Evolutionary conservation across 2,329 filamentous ascomycete genomes (phyloP), one percentile per base, ranked within the genome.

Genomic region (Monilinia fructicola): DNA sequence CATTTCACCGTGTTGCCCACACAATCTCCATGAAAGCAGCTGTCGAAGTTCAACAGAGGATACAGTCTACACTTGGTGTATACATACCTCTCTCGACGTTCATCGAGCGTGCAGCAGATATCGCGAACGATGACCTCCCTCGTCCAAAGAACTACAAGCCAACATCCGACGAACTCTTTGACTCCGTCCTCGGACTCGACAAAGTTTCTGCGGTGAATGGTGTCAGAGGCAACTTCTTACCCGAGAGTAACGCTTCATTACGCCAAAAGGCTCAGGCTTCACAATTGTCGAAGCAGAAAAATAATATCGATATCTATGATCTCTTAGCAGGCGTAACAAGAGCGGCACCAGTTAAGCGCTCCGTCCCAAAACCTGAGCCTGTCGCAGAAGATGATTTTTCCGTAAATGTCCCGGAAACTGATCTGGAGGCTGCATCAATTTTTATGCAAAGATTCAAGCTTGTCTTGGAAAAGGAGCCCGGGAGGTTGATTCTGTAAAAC

Each of bases 401-500:
- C 73, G 81, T 99, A 62, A 88, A 83, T 38, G 93, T 96, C 26
- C 87, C 90, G 50, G 87, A 85, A 79, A 86, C 85, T 11, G 95
- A 99, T 77, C 90, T 93, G 84, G 86, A 88, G 81, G 84, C 93
- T 73, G 95, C 92, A 18, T 84, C 86, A 74, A 83, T 89, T 14
- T 99, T 97, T 80, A 79, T 99, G 70, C 90, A 94, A 79, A 87
- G 92, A 73, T 85, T 97, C 75, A 97, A 97, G 86, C 80, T 84
- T 55, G 88, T 94, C 35, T 79, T 99, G 72, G 92, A 96, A 79
- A 83, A 86, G 71, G 90, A 95, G 78, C 92, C 92, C 18, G 91
- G 88, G 44, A 84, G 88, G 73, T 79, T 96, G 74, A 86, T 96
- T 58, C 74, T 88, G 76, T 88, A 78, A 82, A 64, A 59, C 23